A percentile compares a stretch with the other conserved stretches of the same genome.
Evolutionary conservation across 1,284 basidiomycete genomes (phyloP).

Genomic region (Testicularia cyperi): DNA sequence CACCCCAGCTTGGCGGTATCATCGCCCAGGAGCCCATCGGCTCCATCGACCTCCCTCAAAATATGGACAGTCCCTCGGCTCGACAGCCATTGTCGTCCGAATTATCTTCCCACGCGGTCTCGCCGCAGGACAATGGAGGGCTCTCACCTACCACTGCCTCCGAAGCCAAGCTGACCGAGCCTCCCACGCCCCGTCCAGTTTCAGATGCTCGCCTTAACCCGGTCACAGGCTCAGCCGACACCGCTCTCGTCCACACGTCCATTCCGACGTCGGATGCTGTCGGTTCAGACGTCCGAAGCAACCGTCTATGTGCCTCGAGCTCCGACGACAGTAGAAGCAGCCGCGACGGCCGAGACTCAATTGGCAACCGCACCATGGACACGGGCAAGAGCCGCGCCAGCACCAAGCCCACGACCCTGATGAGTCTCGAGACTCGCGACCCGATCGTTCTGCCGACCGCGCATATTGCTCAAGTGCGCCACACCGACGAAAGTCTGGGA

Average conservation of each 20-base stretch:
- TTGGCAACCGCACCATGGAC: slow-evolving; percentile 49
- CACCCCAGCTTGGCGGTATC: slow-evolving; percentile 39
- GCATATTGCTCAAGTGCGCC: slow-evolving; percentile 83
- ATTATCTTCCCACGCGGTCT: not conserved
- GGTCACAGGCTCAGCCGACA: not conserved
- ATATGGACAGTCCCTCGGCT: not conserved
- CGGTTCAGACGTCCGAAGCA: no score
- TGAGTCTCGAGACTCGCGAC: slow-evolving; percentile 71
- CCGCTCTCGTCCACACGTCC: not conserved
- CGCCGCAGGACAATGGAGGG: not conserved
- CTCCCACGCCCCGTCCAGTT: not conserved
- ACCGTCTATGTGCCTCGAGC: no score
- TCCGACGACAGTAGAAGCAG: slow-evolving; percentile 25
- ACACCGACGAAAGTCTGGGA: slow-evolving; percentile 41
- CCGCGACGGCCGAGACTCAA: slow-evolving; percentile 32
- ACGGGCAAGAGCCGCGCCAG: slow-evolving; percentile 73
- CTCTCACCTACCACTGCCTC: not conserved
- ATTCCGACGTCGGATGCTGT: no score
- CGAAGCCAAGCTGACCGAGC: not conserved
- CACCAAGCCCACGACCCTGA: slow-evolving; percentile 90
- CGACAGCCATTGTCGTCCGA: not conserved
- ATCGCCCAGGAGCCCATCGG: slow-evolving; percentile 40
- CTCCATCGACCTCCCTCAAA: slow-evolving; percentile 23
- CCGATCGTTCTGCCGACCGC: slow-evolving; percentile 65
- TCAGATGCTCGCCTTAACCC: not conserved